phyloP scores from a whole-genome alignment of 176 grass and related monocot species.

The Oryza nivara region DNA sequence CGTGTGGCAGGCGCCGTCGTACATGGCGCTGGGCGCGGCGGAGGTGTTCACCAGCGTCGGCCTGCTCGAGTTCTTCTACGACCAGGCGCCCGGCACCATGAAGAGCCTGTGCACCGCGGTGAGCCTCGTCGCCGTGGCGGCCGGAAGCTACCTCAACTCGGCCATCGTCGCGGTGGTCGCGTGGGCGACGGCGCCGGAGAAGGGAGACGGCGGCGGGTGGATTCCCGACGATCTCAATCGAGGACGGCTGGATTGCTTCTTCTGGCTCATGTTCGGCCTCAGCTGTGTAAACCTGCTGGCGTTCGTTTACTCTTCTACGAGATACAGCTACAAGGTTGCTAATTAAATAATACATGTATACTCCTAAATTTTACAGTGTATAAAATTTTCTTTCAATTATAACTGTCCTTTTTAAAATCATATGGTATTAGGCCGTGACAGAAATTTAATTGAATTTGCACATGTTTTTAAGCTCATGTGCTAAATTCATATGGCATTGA shows the following conservation, averaged over 20 bases:
- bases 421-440: no score
- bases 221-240: not conserved
- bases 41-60: slow-evolving; percentile 1
- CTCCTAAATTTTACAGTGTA: no score
- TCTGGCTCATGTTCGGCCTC: not conserved
- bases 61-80: not conserved
- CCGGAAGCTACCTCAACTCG: not conserved
- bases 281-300: not conserved
- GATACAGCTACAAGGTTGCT: not conserved
- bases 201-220: not conserved
- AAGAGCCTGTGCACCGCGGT: not conserved
- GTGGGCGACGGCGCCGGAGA: not conserved
- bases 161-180: not conserved
- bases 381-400: no score
- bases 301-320: not conserved
- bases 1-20: not conserved
- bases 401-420: no score
- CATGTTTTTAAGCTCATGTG: no score
- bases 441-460: no score
- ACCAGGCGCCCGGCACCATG: not conserved
- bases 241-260: not conserved
- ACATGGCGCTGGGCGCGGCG: not conserved
- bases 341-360: no score
- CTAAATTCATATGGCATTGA: no score
- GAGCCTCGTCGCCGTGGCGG: not conserved